A percentile compares a stretch with the other conserved stretches of the same genome.
phyloP scores from a whole-genome alignment of 139 green algal species.

The Microglena sp. region DNA sequence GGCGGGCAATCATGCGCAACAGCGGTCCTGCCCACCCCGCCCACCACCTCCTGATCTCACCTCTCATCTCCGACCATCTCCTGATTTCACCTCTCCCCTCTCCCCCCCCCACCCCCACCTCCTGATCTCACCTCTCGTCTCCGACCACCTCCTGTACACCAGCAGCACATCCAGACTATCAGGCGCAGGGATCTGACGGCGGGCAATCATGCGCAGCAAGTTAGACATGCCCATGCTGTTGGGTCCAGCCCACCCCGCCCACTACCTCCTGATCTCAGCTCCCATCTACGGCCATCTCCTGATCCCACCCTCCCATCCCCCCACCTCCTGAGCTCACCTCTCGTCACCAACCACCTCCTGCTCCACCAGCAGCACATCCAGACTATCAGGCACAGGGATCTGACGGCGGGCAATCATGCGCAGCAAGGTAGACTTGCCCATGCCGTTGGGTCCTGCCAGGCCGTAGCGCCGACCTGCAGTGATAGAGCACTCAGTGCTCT shows the following conservation, averaged over 20 bases:
- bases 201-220: constrained; percentile 87
- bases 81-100: too few relatives aligned
- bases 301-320: too few relatives aligned
- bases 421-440: constrained; percentile 97
- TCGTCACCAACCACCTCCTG: constrained; percentile 88
- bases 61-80: too few relatives aligned
- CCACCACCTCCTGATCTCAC: too few relatives aligned
- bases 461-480: constrained; percentile 65
- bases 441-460: constrained; percentile 55
- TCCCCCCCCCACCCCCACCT: too few relatives aligned
- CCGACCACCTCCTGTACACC: constrained; percentile 95
- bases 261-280: too few relatives aligned
- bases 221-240: constrained; percentile 93
- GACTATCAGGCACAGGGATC: constrained; percentile 89
- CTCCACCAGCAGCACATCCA: constrained; percentile 99
- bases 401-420: constrained; percentile 83
- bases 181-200: constrained; percentile 85
- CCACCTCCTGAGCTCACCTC: too few relatives aligned
- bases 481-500: constrained; percentile 88
- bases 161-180: constrained; percentile 93
- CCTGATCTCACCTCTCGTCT: constrained; percentile 6
- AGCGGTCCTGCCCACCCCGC: too few relatives aligned
- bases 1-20: constrained; percentile 84
- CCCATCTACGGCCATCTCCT: too few relatives aligned
- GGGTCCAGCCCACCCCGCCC: constrained; percentile 84